Base-by-base conservation (phyloP, 83 land plant species). In the Picea engelmannii region DNA sequence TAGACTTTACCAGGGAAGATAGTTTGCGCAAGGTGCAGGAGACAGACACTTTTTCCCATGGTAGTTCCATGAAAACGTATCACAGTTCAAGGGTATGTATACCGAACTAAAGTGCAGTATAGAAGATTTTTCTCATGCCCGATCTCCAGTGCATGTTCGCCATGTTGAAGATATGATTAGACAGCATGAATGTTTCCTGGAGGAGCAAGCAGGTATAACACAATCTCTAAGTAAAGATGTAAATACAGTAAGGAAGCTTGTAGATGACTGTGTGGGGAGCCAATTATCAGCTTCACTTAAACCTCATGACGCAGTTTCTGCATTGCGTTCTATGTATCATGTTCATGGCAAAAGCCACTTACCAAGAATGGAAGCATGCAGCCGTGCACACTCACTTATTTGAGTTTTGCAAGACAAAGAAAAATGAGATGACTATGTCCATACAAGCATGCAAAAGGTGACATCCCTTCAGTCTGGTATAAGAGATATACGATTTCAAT, bases 271-370 rank as follows among this genome's bases (percentile, higher is more conserved):
- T 42, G 47, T 42, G 47, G 47, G 47, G 47, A 42, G 47, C 47
- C 6, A 42, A 42, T 42, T 42, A 42, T 42, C 0, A 42, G 47
- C 47, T 42, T 42, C 47, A 42, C 47, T 42, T 6, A 42, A 7
- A 42, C 6, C 35, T 31, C 35, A 31, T 31, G 35, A 31, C 35
- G 35, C 35, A 31, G 35, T 31, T 31, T 31, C 35, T 71, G 99
- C 99, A 23, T 87, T 97, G 79, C 98, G 98, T 66, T 98, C 95
- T 27, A 97, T 97, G 95, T 93, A 97, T 86, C 92, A 97, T 78
- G 93, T 91, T 66, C 99, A 97, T 82, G 98, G 92, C 66, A 97
- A 90, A 31, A 89, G 75, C 79, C 93, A 95, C 79, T 88, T 95
- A 15, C 98, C 96, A 1, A 89, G 84, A 24, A 84, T 97, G 89